phyloP scores from a whole-genome alignment of 306 rosid species.

The Mimosa bimucronata region DNA sequence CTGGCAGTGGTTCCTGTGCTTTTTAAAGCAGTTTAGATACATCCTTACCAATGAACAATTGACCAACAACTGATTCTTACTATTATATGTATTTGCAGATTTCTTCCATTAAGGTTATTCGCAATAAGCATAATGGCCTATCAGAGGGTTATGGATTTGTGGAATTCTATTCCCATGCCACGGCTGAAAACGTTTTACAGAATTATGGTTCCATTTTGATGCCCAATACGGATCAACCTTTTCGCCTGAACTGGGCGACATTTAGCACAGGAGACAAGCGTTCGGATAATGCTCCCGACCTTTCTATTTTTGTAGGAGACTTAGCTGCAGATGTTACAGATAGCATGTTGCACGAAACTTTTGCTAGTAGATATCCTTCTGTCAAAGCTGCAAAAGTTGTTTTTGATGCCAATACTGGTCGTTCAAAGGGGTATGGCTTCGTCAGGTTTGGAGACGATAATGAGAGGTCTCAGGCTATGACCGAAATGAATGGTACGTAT shows the following conservation, averaged over 20 bases:
- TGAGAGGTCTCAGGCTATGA: constrained; percentile 90
- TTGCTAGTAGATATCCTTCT: constrained; percentile 82
- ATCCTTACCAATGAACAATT: not conserved
- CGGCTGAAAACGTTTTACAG: constrained; percentile 90
- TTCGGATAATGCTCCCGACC: constrained; percentile 91
- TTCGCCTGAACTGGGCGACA: constrained; percentile 98
- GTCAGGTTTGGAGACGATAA: constrained; percentile 95
- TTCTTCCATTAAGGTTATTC: constrained; percentile 81
- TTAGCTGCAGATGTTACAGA: constrained; percentile 98
- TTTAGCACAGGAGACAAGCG: constrained; percentile 91
- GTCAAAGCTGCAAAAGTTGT: constrained; percentile 98
- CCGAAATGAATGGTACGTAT: constrained; percentile 86
- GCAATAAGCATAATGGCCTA: constrained; percentile 81
- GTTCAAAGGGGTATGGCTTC: constrained; percentile 98
- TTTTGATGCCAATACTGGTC: constrained; percentile 93
- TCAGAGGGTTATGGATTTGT: constrained; percentile 99
- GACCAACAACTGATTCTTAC: constrained; percentile 8
- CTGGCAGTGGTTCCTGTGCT: constrained; percentile 29
- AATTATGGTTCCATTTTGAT: constrained; percentile 69
- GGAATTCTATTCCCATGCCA: constrained; percentile 75
- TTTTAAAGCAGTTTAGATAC: constrained; percentile 1
- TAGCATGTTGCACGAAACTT: constrained; percentile 79
- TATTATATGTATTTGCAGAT: constrained; percentile 54
- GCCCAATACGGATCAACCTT: constrained; percentile 91
- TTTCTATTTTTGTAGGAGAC: constrained; percentile 98